Evolutionary conservation across 441 rosid species (phyloP).

Genomic region (Sinapis alba): DNA sequence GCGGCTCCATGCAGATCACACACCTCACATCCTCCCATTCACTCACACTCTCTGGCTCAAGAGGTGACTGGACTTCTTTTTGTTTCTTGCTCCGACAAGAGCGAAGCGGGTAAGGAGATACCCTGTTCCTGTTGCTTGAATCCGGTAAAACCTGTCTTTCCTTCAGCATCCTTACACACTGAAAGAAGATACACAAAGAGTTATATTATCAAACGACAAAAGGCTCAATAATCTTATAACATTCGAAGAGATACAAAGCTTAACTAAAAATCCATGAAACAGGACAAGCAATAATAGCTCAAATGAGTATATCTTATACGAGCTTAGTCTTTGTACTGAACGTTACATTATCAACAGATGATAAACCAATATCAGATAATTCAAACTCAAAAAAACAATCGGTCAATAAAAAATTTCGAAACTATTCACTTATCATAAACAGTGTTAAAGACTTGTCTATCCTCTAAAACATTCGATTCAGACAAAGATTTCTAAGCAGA

Average conservation of each 20-base stretch:
- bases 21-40: constrained; percentile 70
- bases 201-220: background rate
- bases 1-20: constrained; percentile 73
- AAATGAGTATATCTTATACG: background rate
- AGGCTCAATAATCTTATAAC: background rate
- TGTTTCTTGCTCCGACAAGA: constrained; percentile 40
- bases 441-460: constrained; percentile 14
- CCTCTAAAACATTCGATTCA: constrained; percentile 18
- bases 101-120: constrained; percentile 55
- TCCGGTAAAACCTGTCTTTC: constrained; percentile 23
- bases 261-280: background rate
- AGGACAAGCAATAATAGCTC: background rate
- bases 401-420: constrained; percentile 4
- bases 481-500: background rate
- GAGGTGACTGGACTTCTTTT: constrained; percentile 34
- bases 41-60: constrained; percentile 40
- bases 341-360: constrained; percentile 2
- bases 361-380: background rate
- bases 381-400: background rate
- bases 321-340: background rate
- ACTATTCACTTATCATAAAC: constrained; percentile 35
- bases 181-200: constrained; percentile 4
- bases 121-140: constrained; percentile 42
- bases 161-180: constrained; percentile 31
- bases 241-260: background rate